Percentiles rank a stretch among this genome's conserved stretches.
Evolutionary conservation across 805 yeast species (phyloP).

Genomic region (Vanderwaltozyma tropicalis): DNA sequence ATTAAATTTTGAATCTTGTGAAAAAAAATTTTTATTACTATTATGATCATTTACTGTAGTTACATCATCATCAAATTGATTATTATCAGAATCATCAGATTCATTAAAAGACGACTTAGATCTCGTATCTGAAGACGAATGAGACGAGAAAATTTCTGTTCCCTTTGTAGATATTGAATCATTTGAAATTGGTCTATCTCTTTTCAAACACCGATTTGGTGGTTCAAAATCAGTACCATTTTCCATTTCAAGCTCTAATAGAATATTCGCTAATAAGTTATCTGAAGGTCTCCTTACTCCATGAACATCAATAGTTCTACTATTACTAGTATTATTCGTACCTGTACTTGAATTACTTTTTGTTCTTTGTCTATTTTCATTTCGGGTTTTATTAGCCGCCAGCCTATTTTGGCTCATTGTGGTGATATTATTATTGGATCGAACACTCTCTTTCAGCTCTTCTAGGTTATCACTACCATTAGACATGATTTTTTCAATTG

Average conservation of each 20-base stretch:
- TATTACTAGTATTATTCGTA: not conserved
- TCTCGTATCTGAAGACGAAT: slow-evolving; percentile 17
- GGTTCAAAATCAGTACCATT: slow-evolving; percentile 10
- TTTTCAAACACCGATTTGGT: slow-evolving; percentile 7
- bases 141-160: slow-evolving; percentile 22
- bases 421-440: not conserved
- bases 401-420: too few relatives aligned
- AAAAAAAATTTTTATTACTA: not conserved
- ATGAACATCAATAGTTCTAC: slow-evolving; percentile 20
- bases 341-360: not conserved
- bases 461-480: too few relatives aligned
- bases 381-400: too few relatives aligned
- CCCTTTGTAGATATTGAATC: slow-evolving; percentile 21
- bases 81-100: slow-evolving; percentile 6
- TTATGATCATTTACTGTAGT: not conserved
- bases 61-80: slow-evolving; percentile 1
- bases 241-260: slow-evolving; percentile 3
- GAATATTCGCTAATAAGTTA: slow-evolving; percentile 16
- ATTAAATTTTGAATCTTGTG: too few relatives aligned
- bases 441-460: too few relatives aligned
- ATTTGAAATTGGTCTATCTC: slow-evolving; percentile 22
- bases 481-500: too few relatives aligned
- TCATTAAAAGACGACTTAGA: slow-evolving; percentile 23
- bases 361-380: not conserved
- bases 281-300: slow-evolving; percentile 27